These are phyloP conservation scores for Pseudognaphalium luteoalbum DNA, from an alignment of 129 eudicot genomes.

Conservation along the genomic window DNA sequence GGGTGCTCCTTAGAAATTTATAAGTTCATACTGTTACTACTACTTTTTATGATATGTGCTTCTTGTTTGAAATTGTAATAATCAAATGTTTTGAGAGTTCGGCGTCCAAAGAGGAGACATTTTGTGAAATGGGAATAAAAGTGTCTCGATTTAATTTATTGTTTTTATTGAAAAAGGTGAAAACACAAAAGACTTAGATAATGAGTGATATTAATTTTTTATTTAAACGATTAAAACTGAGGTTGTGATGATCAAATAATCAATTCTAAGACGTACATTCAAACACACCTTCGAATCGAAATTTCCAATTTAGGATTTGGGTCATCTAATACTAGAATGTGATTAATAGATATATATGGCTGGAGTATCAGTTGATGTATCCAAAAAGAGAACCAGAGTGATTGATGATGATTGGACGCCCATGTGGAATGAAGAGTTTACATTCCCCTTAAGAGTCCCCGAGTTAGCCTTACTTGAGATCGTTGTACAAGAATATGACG, in stretches of 20 bases:
- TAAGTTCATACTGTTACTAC: no score
- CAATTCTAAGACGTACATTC: background rate
- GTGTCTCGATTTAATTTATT: no score
- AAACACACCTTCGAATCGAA: background rate
- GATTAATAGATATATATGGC: conserved; percentile 46
- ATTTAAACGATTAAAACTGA: background rate
- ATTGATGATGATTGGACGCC: conserved; percentile 85
- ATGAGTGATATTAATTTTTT: background rate
- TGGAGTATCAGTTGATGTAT: conserved; percentile 71
- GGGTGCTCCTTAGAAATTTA: background rate
- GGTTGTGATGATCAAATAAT: background rate
- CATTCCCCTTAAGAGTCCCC: conserved; percentile 66
- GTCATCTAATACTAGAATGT: conserved; percentile 34
- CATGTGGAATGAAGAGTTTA: conserved; percentile 75
- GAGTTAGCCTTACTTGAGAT: conserved; percentile 79
- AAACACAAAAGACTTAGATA: background rate
- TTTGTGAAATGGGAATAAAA: background rate
- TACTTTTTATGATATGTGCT: background rate
- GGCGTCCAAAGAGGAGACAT: background rate
- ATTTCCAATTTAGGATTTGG: background rate
- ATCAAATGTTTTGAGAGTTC: background rate
- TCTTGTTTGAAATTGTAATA: background rate
- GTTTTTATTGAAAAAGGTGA: no score
- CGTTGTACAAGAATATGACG: conserved; percentile 71
- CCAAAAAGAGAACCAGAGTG: conserved; percentile 65